phyloP scores from a whole-genome alignment of 306 rosid genomes.

The Rosa multiflora region DNA sequence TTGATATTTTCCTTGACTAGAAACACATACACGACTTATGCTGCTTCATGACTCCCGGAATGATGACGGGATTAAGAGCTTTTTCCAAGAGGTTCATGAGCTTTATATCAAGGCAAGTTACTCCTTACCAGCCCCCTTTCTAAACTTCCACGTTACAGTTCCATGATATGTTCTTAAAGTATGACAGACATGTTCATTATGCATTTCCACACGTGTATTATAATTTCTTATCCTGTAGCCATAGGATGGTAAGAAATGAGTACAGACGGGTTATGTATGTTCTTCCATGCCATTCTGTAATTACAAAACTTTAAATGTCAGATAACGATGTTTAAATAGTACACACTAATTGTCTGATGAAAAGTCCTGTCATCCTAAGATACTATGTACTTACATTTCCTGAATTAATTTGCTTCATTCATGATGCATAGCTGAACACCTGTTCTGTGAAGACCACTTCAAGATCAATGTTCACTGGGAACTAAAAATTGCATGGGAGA shows the following conservation, averaged over 20 bases:
- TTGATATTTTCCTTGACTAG: constrained; percentile 55
- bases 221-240: background rate
- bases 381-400: background rate
- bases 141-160: background rate
- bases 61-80: constrained; percentile 98
- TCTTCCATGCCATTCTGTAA: constrained; percentile 3
- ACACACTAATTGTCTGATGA: background rate
- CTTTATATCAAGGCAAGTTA: constrained; percentile 82
- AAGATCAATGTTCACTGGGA: background rate
- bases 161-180: background rate
- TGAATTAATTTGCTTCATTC: background rate
- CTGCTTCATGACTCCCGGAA: constrained; percentile 93
- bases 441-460: background rate
- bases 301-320: background rate
- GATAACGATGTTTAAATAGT: background rate
- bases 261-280: no score
- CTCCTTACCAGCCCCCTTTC: constrained; percentile 5
- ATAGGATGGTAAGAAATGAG: constrained; percentile 8
- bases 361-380: background rate
- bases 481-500: background rate
- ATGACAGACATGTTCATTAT: background rate
- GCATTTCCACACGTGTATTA: background rate
- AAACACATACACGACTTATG: constrained; percentile 84
- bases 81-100: constrained; percentile 97
- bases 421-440: background rate